These are phyloP conservation scores for Suhomyces bribrorum DNA, from an alignment of 1,139 yeast species.

Conservation along the genomic window DNA sequence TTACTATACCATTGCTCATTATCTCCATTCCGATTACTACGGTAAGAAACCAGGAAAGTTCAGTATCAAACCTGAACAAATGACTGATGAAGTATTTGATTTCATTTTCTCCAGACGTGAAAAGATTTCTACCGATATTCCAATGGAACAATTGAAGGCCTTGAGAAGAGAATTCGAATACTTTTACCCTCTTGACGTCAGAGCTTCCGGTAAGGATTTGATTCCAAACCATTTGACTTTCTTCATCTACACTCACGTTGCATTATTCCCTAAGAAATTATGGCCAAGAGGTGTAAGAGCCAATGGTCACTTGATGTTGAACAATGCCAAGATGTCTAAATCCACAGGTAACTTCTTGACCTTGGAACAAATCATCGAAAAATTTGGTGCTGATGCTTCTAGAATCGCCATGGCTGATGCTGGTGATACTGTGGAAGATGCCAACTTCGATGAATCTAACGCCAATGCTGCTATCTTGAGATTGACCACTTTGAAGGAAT, in stretches of 20 bases:
- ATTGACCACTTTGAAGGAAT: slow-evolving; percentile 87
- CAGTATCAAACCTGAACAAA: slow-evolving; percentile 73
- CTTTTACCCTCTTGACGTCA: slow-evolving; percentile 89
- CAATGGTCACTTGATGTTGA: slow-evolving; percentile 92
- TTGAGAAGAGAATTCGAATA: slow-evolving; percentile 94
- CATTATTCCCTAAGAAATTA: slow-evolving; percentile 81
- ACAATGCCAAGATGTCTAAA: slow-evolving; percentile 97
- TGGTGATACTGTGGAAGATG: slow-evolving; percentile 97
- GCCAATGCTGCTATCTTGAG: slow-evolving; percentile 98
- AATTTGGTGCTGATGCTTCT: slow-evolving; percentile 97
- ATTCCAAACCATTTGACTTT: slow-evolving; percentile 97
- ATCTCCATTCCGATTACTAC: slow-evolving; percentile 82
- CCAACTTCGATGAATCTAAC: slow-evolving; percentile 93
- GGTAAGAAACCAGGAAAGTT: slow-evolving; percentile 77
- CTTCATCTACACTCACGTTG: slow-evolving; percentile 90
- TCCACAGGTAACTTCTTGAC: slow-evolving; percentile 98
- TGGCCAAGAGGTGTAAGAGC: slow-evolving; percentile 97
- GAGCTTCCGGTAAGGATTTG: slow-evolving; percentile 95
- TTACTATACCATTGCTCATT: slow-evolving; percentile 86
- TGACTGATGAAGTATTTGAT: slow-evolving; percentile 95
- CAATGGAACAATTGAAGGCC: slow-evolving; percentile 62
- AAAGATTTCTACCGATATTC: slow-evolving; percentile 58
- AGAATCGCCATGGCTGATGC: slow-evolving; percentile 98
- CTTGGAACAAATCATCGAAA: slow-evolving; percentile 75
- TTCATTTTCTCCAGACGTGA: slow-evolving; percentile 80